Base-by-base conservation (phyloP, 192 early-diverging fungal species). In the Allomyces javanicus region DNA sequence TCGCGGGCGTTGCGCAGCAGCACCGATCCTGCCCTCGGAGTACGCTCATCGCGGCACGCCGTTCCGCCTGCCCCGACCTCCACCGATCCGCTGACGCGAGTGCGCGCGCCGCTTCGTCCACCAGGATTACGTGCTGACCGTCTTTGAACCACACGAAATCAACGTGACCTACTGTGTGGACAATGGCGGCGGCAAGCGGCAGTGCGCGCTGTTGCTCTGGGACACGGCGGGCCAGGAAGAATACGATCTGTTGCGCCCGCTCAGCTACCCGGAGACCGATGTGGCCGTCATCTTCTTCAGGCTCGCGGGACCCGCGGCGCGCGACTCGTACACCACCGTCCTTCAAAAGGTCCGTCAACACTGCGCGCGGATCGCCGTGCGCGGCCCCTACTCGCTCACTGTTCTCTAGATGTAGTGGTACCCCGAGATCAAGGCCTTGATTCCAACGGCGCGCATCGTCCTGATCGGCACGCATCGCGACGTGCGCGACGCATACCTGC, bases 1-100 rank as follows among this genome's bases (percentile, higher is more conserved):
- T 70, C 66, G 17, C 33, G 77, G 12, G 72, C 77, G 23, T 63
- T 77, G 62, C 64, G 61, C 44, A 62, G 62, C 24, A 21, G 25
- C 11, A 65, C 24, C 10, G 64, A 70, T 22, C n/a, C 24, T 19
- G 70, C 72, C 25, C 73, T 63, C 12, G 67, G 64, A 12, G 72
- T 70, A 40, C 23, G 9, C 12, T 9, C 19, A 10, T 44, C 24
- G 7, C 65, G 12, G 33, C 17, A 21, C 50, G 12, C 21, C 21
- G 50, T 14, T 58, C 21, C 12, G 6, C 21, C 12, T 58, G 12
- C 50, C 17, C n/a, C n/a, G n/a, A n/a, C n/a, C n/a, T n/a, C n/a
- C n/a, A n/a, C n/a, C 21, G 50, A 58, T 58, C 22, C 12, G 9
- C 25, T 23, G 24, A 21, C 33, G 23, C 4, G 17, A 17, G 23